Base-by-base conservation (phyloP, 257 asterid genomes). In the Euphrasia confusa region DNA sequence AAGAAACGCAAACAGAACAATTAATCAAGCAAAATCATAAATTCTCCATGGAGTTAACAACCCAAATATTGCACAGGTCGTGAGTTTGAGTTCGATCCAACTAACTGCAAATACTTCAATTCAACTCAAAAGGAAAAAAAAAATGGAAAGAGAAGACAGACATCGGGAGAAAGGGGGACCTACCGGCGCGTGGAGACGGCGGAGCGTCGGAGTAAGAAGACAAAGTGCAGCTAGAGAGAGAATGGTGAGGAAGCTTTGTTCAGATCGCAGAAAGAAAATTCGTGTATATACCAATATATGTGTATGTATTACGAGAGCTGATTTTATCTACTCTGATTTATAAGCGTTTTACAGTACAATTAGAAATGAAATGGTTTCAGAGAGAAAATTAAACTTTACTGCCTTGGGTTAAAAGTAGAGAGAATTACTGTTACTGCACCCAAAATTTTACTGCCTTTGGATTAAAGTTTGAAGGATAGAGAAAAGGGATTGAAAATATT, bases 91-190 rank as follows among this genome's bases (percentile, higher is more conserved):
- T 7, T 33, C 21, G 61, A 64, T 70, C 42, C 60, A 24, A 65
- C 2, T 24, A 55, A 60, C 24, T 32, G 48, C 64, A 65, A 52
- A 61, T 57, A 55, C 70, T 58, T 37, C 58, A 64, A 67, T 58
- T 7, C 4, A 63, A 66, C 61, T 10, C 6, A 49, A 60, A 44
- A 39, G 49, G 27, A 47, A 13, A 72, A 24, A 72, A 24, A 60
- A 21, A 68, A 53, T 11, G 8, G 40, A 35, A 33, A 65, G 9
- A 26, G 67, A 65, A 14, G 66, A 64, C 72, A 40, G 45, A 68
- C 83, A 70, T 68, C 68, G 66, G 71, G 50, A 56, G 50, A 57
- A 42, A 74, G 73, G 65, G 55, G 42, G 60, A 55, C 53, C 73
- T 52, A 21, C 5, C 54, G 42, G 58, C 76, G 61, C 68, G 57